phyloP scores from a whole-genome alignment of 129 eudicot species.

The Artemisia tridentata region DNA sequence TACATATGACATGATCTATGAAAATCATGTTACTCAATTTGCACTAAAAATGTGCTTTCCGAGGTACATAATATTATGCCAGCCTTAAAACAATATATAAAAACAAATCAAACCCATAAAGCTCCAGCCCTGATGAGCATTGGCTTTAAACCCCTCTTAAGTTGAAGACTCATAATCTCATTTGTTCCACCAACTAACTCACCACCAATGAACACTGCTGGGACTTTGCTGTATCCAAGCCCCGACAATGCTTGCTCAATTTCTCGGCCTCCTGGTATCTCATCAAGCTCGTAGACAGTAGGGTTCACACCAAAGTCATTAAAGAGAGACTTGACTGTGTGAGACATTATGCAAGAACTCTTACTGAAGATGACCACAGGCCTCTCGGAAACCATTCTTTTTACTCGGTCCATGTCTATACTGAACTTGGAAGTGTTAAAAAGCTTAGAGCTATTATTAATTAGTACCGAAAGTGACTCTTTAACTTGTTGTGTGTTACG shows the following conservation, averaged over 20 bases:
- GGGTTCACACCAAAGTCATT: conserved; percentile 63
- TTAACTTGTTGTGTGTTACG: background rate
- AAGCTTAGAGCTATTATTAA: background rate
- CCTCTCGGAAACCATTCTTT: conserved; percentile 54
- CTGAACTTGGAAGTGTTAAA: background rate
- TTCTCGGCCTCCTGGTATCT: conserved; percentile 48
- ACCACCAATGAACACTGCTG: conserved; percentile 70
- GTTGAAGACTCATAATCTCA: conserved; percentile 76
- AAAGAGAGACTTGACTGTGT: conserved; percentile 61
- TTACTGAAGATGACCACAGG: conserved; percentile 82
- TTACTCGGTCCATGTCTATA: conserved; percentile 48
- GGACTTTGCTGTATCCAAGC: conserved; percentile 51
- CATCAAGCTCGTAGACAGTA: conserved; percentile 69
- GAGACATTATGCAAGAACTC: conserved; percentile 59
- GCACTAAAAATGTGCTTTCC: background rate
- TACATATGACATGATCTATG: too few species aligned
- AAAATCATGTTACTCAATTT: background rate
- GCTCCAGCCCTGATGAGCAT: conserved; percentile 70
- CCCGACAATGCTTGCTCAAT: conserved; percentile 55
- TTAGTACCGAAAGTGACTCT: background rate
- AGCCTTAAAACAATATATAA: background rate
- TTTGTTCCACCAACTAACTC: conserved; percentile 67
- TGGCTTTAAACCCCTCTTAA: conserved; percentile 45
- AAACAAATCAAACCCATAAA: conserved; percentile 44
- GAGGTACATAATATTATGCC: background rate